Base-by-base conservation (phyloP, 371 early-diverging fungal species). In the Haplosporangium sp. region DNA sequence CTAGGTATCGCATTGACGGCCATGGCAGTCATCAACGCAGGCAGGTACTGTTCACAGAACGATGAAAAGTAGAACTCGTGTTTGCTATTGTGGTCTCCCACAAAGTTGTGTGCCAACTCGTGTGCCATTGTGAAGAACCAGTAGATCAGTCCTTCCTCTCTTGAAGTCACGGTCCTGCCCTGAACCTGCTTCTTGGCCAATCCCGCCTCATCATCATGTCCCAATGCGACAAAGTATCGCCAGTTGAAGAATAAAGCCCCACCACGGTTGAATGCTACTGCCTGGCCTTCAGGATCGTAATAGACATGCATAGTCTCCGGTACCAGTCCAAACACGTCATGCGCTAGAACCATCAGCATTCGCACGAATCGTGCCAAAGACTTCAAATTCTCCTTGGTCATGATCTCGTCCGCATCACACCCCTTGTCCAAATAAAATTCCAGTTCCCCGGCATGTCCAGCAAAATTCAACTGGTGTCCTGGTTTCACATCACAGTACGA, bases 71-170 rank as follows among this genome's bases (percentile, higher is more conserved):
- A 94, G 64, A 88, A 93, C 77, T 90, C 92, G 59, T 92, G 90
- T 62, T 89, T 62, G 60, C 77, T 70, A 59, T 80, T 74, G 45
- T 83, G 83, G 12, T 74, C 84, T 9, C 73, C 55, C 1, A 92
- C 89, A 82, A 95, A 95, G 68, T 95, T 93, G 72, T 96, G 97
- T 5, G 93, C 95, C 62, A 96, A 74, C 80, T 95, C 97, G 74
- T 96, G 97, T 67, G 94, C 93, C n/a, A 89, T 75, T 2, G 90
- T 92, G 89, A 95, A 90, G 74, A 93, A 96, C 96, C 95, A 95
- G 72, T 93, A 95, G 56, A 90, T 91, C 64, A 87, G 62, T 0
- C 86, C 85, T 38, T 92, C 91, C 20, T 83, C 82, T 5, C 71
- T 43, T 4, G 76, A 63, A 37, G 63, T 47, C 46, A 76, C 73